Conservation (phyloP, 2,329 filamentous ascomycete species). For the Whalleya microplaca region DNA sequence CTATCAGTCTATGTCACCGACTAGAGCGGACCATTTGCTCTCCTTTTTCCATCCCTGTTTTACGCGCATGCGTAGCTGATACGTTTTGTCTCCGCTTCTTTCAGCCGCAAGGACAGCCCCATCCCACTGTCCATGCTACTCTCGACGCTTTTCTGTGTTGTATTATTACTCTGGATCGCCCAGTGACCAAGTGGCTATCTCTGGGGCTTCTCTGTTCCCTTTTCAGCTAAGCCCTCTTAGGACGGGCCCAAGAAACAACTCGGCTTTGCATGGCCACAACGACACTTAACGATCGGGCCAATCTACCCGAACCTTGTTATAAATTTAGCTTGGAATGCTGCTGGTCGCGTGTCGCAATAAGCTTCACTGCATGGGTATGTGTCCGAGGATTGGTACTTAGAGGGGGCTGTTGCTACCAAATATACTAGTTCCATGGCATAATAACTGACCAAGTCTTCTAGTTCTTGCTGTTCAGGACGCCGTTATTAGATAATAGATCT, state of each 20-base stretch:
- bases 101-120: not conserved
- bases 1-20: not conserved
- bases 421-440: not conserved
- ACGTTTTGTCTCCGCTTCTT: not conserved
- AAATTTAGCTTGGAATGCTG: not conserved
- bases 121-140: not conserved
- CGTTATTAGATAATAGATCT: not conserved
- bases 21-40: not conserved
- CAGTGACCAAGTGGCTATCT: not conserved
- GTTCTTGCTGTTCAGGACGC: not conserved
- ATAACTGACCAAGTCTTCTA: not conserved
- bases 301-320: not conserved
- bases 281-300: not conserved
- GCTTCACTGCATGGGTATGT: not conserved
- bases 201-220: not conserved
- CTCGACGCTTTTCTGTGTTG: too few species aligned
- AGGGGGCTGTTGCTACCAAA: not conserved
- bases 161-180: not conserved
- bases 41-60: not conserved
- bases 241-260: not conserved
- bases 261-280: not conserved
- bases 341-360: not conserved
- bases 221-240: not conserved
- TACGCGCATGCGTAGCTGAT: not conserved
- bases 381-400: not conserved